phyloP scores from a whole-genome alignment of 257 asterid species.

The Nicotiana sylvestris region DNA sequence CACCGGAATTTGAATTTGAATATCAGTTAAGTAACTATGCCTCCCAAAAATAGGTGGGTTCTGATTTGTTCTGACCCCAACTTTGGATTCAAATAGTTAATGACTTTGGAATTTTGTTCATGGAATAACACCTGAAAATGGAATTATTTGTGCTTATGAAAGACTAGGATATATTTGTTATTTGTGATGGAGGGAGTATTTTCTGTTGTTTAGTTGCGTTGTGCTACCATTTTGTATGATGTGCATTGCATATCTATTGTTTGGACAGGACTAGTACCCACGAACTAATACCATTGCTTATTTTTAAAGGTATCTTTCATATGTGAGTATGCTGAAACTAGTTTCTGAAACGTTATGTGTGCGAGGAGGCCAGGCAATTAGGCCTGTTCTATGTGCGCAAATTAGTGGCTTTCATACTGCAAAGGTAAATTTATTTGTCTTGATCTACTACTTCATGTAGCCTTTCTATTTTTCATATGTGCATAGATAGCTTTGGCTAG shows the following conservation, averaged over 20 bases:
- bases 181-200: not conserved
- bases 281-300: not conserved
- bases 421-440: conserved; percentile 32
- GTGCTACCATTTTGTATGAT: not conserved
- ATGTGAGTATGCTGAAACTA: conserved; percentile 51
- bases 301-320: not conserved
- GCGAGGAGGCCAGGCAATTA: conserved; percentile 32
- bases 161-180: not conserved
- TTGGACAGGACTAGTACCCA: not conserved
- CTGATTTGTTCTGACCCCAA: not conserved
- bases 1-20: no score
- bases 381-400: conserved; percentile 36
- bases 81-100: not conserved
- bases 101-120: not conserved
- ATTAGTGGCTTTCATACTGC: conserved; percentile 41
- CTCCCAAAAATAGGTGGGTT: conserved; percentile 29
- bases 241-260: not conserved
- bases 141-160: not conserved
- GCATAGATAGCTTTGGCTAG: not conserved
- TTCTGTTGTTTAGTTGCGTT: not conserved
- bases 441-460: not conserved
- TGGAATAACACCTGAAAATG: not conserved
- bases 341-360: conserved; percentile 32
- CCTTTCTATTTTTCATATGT: not conserved
- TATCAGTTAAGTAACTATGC: no score